Base-by-base conservation (phyloP, 1,139 yeast species). In the Geotrichum klebahnii region DNA sequence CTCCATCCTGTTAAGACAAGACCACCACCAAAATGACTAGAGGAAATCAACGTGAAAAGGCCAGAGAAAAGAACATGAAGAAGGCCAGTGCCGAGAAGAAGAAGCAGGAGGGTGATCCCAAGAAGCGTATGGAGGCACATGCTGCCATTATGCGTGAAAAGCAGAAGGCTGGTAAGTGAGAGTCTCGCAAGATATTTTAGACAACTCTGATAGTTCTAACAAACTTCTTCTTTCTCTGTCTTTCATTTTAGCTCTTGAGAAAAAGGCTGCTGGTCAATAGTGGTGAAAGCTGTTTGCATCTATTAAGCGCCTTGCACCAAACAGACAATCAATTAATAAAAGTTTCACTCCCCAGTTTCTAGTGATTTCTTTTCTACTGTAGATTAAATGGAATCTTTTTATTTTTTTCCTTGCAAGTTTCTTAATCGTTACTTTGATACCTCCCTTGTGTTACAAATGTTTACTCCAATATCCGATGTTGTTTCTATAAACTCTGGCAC, bases 1-100 rank as follows among this genome's bases (percentile, higher is more conserved):
- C n/a, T n/a, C n/a, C n/a, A n/a, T n/a, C n/a, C n/a, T n/a, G n/a
- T n/a, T n/a, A n/a, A n/a, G n/a, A n/a, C n/a, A n/a, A n/a, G n/a
- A n/a, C n/a, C n/a, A n/a, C 5, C 37, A 22, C 40, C 46, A 65
- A 47, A 48, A 90, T 90, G 97, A 84, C 96, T 48, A 80, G 98
- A 75, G 98, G 98, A 29, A 92, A 92, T 69, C 97, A 92, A 71
- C 79, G 98, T 68, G 98, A 92, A 46, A 78, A 86, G 62, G 97
- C 97, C 26, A 79, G 98, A 65, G 89, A 83, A 54, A 90, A 87
- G 72, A 88, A 87, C 70, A 67, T 72, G 65, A 92, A 90, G 74
- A 90, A 90, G 70, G 83, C 78, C 63, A 74, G 74, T 3, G 70
- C 72, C 24, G 82, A 83, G 66, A 74, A 71, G 61, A 78, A 76